phyloP scores from a whole-genome alignment of 192 early-diverging fungal genomes.

The Chytriomyces sp. region DNA sequence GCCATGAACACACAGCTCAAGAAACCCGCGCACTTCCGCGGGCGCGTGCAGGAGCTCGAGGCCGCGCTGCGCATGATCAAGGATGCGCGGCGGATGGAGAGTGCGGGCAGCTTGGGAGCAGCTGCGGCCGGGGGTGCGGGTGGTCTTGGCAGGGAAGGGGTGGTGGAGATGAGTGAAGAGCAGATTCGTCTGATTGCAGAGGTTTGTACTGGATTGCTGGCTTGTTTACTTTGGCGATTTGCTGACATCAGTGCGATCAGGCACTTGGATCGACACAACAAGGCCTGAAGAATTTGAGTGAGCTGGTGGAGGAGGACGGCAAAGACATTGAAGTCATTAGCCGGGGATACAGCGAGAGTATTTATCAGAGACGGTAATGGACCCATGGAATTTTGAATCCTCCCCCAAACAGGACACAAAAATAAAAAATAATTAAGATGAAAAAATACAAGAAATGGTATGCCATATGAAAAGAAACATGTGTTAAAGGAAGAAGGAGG shows the following conservation, averaged over 20 bases:
- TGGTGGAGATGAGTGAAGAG: slow-evolving; percentile 51
- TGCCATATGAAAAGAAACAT: too few relatives aligned
- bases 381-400: too few relatives aligned
- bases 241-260: slow-evolving; percentile 9
- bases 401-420: too few relatives aligned
- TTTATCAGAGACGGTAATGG: slow-evolving; percentile 2
- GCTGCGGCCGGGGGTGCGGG: too few relatives aligned
- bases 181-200: slow-evolving; percentile 20
- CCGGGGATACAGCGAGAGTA: slow-evolving; percentile 37
- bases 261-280: slow-evolving; percentile 60
- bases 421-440: too few relatives aligned
- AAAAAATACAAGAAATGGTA: too few relatives aligned
- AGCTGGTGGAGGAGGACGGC: slow-evolving; percentile 64
- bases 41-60: slow-evolving; percentile 81
- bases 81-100: slow-evolving; percentile 46
- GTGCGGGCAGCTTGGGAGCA: slow-evolving; percentile 37
- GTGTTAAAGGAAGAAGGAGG: too few relatives aligned
- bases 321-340: slow-evolving; percentile 40
- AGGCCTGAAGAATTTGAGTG: slow-evolving; percentile 69
- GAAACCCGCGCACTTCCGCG: slow-evolving; percentile 79
- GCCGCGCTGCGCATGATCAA: slow-evolving; percentile 76
- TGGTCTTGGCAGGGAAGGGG: slow-evolving; percentile 40
- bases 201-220: not conserved
- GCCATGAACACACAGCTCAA: slow-evolving; percentile 72
- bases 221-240: slow-evolving; percentile 31